A percentile compares a stretch with the other conserved stretches of the same genome.
Evolutionary conservation across 1,284 basidiomycete species (phyloP).

Genomic region (Papiliotrema flavescens): DNA sequence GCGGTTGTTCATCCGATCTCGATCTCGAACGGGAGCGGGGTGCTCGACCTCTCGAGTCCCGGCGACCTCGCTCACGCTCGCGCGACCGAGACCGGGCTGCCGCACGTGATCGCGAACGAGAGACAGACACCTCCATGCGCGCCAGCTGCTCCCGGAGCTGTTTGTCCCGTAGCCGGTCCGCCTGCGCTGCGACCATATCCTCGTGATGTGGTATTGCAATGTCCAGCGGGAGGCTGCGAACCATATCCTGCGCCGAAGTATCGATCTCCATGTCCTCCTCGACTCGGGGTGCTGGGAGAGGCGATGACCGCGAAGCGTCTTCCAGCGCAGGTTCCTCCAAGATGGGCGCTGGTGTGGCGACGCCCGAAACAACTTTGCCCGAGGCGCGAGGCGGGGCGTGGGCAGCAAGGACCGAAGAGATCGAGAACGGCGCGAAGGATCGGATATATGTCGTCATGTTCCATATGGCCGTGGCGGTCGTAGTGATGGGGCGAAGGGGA

Average conservation of each 20-base stretch:
- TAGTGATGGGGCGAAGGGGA: conserved; percentile 28
- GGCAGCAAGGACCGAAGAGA: conserved; percentile 19
- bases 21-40: neutral
- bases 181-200: conserved; percentile 17
- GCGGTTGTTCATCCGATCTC: neutral
- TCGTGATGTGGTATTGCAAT: conserved; percentile 30
- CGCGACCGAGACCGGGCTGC: neutral
- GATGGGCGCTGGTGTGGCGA: neutral
- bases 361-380: neutral
- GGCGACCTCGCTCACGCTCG: neutral
- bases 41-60: neutral
- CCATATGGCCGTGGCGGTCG: conserved; percentile 36
- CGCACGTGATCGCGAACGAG: neutral
- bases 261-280: conserved; percentile 6
- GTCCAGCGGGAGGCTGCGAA: conserved; percentile 43
- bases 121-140: no score
- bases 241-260: conserved; percentile 26
- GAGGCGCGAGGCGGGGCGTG: conserved; percentile 5
- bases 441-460: conserved; percentile 36
- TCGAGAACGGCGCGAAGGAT: conserved; percentile 38
- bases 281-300: conserved; percentile 16
- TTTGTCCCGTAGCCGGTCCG: conserved; percentile 1
- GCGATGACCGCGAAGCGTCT: conserved; percentile 1
- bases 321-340: neutral
- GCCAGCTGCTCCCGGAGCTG: neutral